phyloP scores from a whole-genome alignment of 805 yeast genomes.

The Candida incommunis region DNA sequence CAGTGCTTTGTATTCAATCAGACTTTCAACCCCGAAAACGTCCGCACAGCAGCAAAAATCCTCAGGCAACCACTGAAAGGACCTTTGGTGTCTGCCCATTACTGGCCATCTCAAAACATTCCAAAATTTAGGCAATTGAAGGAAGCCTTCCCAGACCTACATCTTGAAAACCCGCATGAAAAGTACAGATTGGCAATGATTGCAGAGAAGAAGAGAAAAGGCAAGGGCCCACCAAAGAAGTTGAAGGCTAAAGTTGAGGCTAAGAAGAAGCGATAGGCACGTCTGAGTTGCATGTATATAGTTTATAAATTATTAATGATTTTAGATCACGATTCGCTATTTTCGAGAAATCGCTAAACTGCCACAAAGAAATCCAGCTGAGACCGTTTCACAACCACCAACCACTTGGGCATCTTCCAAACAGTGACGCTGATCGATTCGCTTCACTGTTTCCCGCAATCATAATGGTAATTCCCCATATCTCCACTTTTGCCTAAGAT shows the following conservation, averaged over 20 bases:
- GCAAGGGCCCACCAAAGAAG: conserved; percentile 14
- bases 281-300: not conserved
- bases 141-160: conserved; percentile 10
- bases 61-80: conserved; percentile 14
- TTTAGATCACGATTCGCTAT: too few relatives aligned
- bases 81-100: conserved; percentile 12
- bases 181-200: conserved; percentile 9
- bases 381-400: too few relatives aligned
- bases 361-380: too few relatives aligned
- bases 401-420: too few relatives aligned
- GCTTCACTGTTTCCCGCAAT: too few relatives aligned
- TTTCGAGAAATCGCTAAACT: too few relatives aligned
- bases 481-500: too few relatives aligned
- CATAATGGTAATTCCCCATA: too few relatives aligned
- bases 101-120: conserved; percentile 8
- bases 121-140: conserved; percentile 8
- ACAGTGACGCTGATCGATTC: too few relatives aligned
- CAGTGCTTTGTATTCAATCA: conserved; percentile 9
- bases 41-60: conserved; percentile 15
- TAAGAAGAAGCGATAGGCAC: not conserved
- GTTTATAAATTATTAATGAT: too few relatives aligned
- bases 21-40: conserved; percentile 13
- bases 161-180: conserved; percentile 10
- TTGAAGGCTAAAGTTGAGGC: conserved; percentile 7
- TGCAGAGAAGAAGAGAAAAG: conserved; percentile 11